A percentile compares a stretch with the other conserved stretches of the same genome.
Evolutionary conservation across 2,329 filamentous ascomycete species (phyloP).

Genomic region (Mariannaea elegans): DNA sequence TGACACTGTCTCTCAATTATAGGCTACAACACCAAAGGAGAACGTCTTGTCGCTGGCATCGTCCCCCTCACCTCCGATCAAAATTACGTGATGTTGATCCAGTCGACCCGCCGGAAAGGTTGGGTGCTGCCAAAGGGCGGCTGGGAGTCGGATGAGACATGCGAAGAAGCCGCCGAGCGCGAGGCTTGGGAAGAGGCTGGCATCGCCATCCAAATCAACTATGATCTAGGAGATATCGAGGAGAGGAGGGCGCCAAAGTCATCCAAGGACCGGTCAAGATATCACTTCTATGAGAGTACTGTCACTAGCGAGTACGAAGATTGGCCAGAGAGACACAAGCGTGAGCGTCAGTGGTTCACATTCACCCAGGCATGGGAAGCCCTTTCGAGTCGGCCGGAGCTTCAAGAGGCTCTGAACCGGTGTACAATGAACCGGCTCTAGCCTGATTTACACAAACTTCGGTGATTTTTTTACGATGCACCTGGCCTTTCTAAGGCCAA

Average conservation of each 20-base stretch:
- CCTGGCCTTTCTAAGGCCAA: not conserved
- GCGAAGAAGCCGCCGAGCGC: conserved; percentile 82
- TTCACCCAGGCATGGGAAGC: conserved; percentile 83
- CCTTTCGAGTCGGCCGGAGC: conserved; percentile 81
- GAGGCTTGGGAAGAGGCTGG: conserved; percentile 99
- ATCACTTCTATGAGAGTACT: conserved; percentile 87
- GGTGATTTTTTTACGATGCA: conserved; percentile 10
- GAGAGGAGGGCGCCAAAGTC: conserved; percentile 84
- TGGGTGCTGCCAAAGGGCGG: conserved; percentile 99
- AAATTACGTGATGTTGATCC: conserved; percentile 89
- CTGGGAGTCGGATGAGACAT: conserved; percentile 95
- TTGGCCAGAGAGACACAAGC: conserved; percentile 95
- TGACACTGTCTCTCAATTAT: conserved; percentile 39
- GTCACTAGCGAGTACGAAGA: conserved; percentile 85
- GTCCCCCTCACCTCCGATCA: conserved; percentile 90
- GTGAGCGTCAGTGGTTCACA: conserved; percentile 88
- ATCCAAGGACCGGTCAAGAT: conserved; percentile 70
- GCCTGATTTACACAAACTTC: conserved; percentile 11
- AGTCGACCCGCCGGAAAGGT: conserved; percentile 87
- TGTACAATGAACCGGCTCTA: conserved; percentile 70
- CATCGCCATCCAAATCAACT: conserved; percentile 84
- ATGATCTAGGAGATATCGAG: conserved; percentile 85
- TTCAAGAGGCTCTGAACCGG: conserved; percentile 85
- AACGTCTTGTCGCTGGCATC: conserved; percentile 93
- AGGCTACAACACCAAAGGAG: conserved; percentile 94